Base-by-base conservation (phyloP, 2,329 filamentous ascomycete species). In the Aspergillus tubingensis region DNA sequence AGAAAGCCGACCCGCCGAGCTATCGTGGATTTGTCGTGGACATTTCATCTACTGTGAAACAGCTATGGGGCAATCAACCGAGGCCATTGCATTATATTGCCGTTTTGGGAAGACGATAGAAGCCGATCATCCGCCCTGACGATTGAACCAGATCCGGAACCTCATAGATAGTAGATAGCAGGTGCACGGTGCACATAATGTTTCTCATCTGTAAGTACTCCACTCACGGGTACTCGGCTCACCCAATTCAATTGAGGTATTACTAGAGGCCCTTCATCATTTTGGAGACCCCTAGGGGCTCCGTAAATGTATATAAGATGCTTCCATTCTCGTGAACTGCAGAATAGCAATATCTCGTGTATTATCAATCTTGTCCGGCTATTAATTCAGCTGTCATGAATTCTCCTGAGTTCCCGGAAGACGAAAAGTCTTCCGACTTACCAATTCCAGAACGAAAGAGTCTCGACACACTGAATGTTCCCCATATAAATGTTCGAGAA, bases 401-500 rank as follows among this genome's bases (percentile, higher is more conserved):
- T 17, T 15, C 23, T 43, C 23, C n/a, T 23, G 38, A 27, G 21
- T 17, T 17, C 23, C 43, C 52, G 21, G 52, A 54, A n/a, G 52
- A 54, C 17, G 56, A 59, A 8, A 50, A 54, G 38, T 38, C 39
- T n/a, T 36, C 54, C 54, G 13, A 59, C 58, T 15, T 54, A 36
- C 32, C 38, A 19, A 15, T 54, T 19, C 32, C 48, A 47, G 61
- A 60, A 52, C 25, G 39, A 39, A 57, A 62, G 23, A 62, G 54
- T 32, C 54, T 54, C 21, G 62, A 65, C 27, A 64, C 65, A 2
- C 58, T 69, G 4, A 44, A 53, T 15, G 54, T 62, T 19, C 67
- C 67, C 2, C 48, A 65, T 6, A 58, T 59, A 36, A 62, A 63
- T 15, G 61, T 69, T n/a, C 65, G 66, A 8, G 65, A 65, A 53